Percentiles rank a stretch among this genome's conserved stretches.
Conservation (phyloP, 257 asterid species). For the Sherardia arvensis region DNA sequence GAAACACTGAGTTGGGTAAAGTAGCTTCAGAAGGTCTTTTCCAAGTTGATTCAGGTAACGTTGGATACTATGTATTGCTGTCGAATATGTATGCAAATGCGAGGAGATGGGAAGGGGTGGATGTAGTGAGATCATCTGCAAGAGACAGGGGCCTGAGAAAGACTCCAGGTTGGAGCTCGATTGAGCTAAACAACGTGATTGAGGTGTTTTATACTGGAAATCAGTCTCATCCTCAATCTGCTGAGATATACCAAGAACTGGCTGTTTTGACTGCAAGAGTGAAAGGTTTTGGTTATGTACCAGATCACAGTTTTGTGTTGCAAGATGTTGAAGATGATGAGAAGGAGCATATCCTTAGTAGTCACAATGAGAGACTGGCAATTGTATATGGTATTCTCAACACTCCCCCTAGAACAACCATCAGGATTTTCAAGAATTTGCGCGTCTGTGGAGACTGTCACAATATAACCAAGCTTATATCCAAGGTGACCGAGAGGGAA, state of each 20-base stretch:
- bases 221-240: conserved; percentile 49
- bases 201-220: conserved; percentile 34
- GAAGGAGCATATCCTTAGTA: conserved; percentile 53
- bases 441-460: conserved; percentile 9
- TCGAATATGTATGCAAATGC: conserved; percentile 69
- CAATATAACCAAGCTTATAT: not conserved
- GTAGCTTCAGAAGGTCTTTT: conserved; percentile 14
- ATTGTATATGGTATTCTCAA: conserved; percentile 63
- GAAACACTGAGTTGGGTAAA: conserved; percentile 16
- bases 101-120: conserved; percentile 65
- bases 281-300: conserved; percentile 57
- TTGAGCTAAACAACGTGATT: conserved; percentile 14
- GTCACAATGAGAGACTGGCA: conserved; percentile 82
- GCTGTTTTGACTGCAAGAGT: conserved; percentile 32
- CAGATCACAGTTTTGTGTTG: conserved; percentile 62
- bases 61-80: conserved; percentile 68
- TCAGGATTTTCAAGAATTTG: conserved; percentile 1
- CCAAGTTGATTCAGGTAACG: conserved; percentile 23
- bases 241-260: conserved; percentile 47
- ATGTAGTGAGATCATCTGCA: conserved; percentile 49
- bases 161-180: conserved; percentile 24
- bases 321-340: conserved; percentile 88
- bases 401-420: conserved; percentile 37
- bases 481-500: conserved; percentile 2
- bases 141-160: conserved; percentile 19